These are phyloP conservation scores for Tripterygium wilfordii DNA, from an alignment of 177 flowering plant species.

Conservation along the genomic window DNA sequence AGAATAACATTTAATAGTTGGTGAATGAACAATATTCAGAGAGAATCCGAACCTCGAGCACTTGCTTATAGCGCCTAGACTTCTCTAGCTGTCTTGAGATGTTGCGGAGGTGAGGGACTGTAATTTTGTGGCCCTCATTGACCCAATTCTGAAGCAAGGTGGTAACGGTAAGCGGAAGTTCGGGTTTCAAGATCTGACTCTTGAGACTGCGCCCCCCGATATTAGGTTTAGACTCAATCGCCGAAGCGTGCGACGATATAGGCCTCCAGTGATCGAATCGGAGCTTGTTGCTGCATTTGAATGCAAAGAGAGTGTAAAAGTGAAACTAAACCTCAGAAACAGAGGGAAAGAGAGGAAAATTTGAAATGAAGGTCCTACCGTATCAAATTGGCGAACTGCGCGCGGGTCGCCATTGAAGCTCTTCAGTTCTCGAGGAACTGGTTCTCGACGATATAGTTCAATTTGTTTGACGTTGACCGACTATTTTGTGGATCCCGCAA, in stretches of 20 bases:
- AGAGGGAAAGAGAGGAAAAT: not conserved
- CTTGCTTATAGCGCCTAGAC: constrained; percentile 25
- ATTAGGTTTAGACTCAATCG: not conserved
- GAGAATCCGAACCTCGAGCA: constrained; percentile 21
- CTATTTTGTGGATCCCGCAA: no score
- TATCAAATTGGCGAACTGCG: constrained; percentile 15
- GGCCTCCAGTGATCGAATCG: not conserved
- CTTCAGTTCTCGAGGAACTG: no score
- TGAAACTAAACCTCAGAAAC: not conserved
- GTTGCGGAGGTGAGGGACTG: constrained; percentile 19
- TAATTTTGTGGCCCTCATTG: constrained; percentile 14
- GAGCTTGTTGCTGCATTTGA: constrained; percentile 3
- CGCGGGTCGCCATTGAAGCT: no score
- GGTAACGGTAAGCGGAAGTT: constrained; percentile 2
- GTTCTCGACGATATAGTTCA: no score
- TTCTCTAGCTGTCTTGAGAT: constrained; percentile 14
- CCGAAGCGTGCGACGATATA: constrained; percentile 1
- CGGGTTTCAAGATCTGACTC: constrained; percentile 12
- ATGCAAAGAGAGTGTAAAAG: not conserved
- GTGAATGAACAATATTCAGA: not conserved
- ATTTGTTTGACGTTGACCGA: no score
- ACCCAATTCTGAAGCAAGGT: constrained; percentile 25
- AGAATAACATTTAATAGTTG: not conserved
- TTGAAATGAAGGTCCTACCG: constrained; percentile 6
- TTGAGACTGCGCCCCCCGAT: constrained; percentile 3